Conservation (phyloP, 371 early-diverging fungal species). For the Mortierella sp. region DNA sequence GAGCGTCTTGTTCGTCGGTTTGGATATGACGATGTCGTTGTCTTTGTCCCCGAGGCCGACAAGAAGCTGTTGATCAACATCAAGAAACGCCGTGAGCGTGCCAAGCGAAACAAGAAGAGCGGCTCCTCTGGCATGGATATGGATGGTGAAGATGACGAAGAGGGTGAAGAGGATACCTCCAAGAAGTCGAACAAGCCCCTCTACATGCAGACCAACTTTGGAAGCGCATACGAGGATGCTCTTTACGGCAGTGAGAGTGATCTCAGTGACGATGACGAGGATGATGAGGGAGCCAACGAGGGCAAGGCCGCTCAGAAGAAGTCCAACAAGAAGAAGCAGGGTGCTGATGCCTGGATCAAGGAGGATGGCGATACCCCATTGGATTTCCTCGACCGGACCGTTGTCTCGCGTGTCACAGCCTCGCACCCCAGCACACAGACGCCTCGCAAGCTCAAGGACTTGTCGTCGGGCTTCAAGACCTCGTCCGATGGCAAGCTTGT, state of each 20-base stretch:
- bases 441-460: slow-evolving; percentile 66
- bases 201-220: slow-evolving; percentile 61
- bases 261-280: slow-evolving; percentile 80
- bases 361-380: slow-evolving; percentile 87
- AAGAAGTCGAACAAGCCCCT: slow-evolving; percentile 60
- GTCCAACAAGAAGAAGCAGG: slow-evolving; percentile 62
- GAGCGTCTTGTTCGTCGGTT: slow-evolving; percentile 93
- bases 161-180: slow-evolving; percentile 58
- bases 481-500: slow-evolving; percentile 86
- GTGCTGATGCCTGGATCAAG: slow-evolving; percentile 74
- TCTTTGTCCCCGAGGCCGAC: slow-evolving; percentile 91
- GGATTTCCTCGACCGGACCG: slow-evolving; percentile 93
- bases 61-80: slow-evolving; percentile 92
- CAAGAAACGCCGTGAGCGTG: slow-evolving; percentile 89
- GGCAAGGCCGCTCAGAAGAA: slow-evolving; percentile 57
- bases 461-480: slow-evolving; percentile 69
- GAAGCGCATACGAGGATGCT: slow-evolving; percentile 90
- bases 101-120: slow-evolving; percentile 81
- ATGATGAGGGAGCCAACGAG: slow-evolving; percentile 60
- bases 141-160: slow-evolving; percentile 69
- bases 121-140: slow-evolving; percentile 46
- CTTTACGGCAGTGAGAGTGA: slow-evolving; percentile 94
- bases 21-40: slow-evolving; percentile 82
- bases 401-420: slow-evolving; percentile 83
- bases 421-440: slow-evolving; percentile 46